Evolutionary conservation across 1,139 yeast genomes (phyloP), one percentile per base, ranked within the genome.

Genomic region (Meyerozyma athensensis): DNA sequence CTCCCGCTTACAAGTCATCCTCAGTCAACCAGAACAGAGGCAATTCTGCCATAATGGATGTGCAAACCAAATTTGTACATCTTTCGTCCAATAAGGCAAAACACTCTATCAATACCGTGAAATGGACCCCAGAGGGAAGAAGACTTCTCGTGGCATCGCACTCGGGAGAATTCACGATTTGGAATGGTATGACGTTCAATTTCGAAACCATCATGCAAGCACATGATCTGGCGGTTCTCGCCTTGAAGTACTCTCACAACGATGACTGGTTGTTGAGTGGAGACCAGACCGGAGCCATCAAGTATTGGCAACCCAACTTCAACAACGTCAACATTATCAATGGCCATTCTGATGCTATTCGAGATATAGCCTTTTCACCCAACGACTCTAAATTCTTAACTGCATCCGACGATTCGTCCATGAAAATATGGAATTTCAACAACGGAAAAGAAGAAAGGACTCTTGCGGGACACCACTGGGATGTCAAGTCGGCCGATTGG

Each of bases 181-280:
- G 98, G 98, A 90, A 90, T 58, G 97, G 97, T 10, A 77, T 86
- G 74, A 84, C 96, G 5, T 92, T 92, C 65, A 89, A 87, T 56
- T 90, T 92, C 56, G 99, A 92, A 59, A 86, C 96, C 36, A 89
- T 94, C 48, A 92, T 90, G 94, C 98, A 92, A 65, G 97, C 98
- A 1, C 98, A 94, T 61, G 98, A 94, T 57, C 74, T 84, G 43
- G 90, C 97, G 0, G 84, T 92, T 23, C 73, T 92, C 21, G 72
- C 94, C 1, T 66, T 87, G 54, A 75, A 78, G 45, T 94, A 90
- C 59, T 81, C 94, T 8, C 95, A 89, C 57, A 84, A 84, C 46
- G 97, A 89, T 44, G 97, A 90, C 47, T 92, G 97, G 97, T 71
- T 92, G 43, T 67, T 92, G 24, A 81, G 94, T 53, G 96, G 96